Evolutionary conservation across 176 grass and related monocot genomes (phyloP).

Genomic region (Alloteropsis semialata): DNA sequence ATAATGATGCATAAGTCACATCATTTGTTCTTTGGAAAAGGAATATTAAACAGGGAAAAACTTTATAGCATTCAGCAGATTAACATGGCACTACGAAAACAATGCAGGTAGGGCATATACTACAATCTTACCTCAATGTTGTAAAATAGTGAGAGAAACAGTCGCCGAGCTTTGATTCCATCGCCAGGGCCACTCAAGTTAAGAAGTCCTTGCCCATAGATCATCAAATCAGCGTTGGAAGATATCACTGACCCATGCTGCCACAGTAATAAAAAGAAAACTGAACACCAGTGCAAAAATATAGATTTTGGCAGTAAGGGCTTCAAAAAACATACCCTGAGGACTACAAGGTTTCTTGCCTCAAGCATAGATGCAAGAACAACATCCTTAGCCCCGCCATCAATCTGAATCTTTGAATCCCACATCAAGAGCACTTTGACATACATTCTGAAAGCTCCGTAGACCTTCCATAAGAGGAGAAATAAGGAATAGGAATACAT

Average conservation of each 20-base stretch:
- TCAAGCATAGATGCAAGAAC: slow-evolving; percentile 89
- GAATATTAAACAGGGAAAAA: not conserved
- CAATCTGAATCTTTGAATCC: slow-evolving; percentile 95
- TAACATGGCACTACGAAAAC: not conserved
- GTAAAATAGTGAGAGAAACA: slow-evolving; percentile 94
- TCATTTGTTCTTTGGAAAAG: not conserved
- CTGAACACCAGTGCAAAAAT: slow-evolving; percentile 16
- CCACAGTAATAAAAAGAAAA: slow-evolving; percentile 29
- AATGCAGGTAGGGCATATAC: not conserved
- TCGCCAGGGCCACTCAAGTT: slow-evolving; percentile 89
- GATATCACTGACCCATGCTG: slow-evolving; percentile 96
- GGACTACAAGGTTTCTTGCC: slow-evolving; percentile 91
- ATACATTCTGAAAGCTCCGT: slow-evolving; percentile 98
- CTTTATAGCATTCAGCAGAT: not conserved
- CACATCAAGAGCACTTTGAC: slow-evolving; percentile 99
- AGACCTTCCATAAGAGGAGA: slow-evolving; percentile 68
- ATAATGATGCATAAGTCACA: slow-evolving; percentile 4
- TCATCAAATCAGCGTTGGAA: slow-evolving; percentile 92
- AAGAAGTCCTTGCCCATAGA: slow-evolving; percentile 99
- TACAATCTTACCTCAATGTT: slow-evolving; percentile 91
- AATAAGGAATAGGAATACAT: slow-evolving; percentile 22
- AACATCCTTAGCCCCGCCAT: slow-evolving; percentile 83
- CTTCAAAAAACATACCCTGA: slow-evolving; percentile 64
- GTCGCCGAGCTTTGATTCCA: slow-evolving; percentile 84
- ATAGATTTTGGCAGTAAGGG: slow-evolving; percentile 9